Evolutionary conservation across 1,284 basidiomycete genomes (phyloP), one percentile per base, ranked within the genome.

Genomic region (Moniliophthora roreri): DNA sequence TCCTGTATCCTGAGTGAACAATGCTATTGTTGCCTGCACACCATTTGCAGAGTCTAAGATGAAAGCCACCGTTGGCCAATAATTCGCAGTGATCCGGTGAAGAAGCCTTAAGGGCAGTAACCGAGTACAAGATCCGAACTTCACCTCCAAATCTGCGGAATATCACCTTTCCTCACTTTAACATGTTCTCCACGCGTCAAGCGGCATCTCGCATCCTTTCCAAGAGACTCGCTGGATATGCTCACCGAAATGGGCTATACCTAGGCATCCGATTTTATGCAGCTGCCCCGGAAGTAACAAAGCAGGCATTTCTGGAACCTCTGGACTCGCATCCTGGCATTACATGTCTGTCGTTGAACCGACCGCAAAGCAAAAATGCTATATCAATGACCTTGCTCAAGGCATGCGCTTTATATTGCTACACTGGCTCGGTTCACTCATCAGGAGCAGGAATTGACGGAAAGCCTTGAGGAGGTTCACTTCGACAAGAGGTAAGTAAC

Each of bases 361-460:
- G 92, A 51, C 90, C 92, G 3, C 79, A 88, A 59, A 86, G 85
- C 58, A 94, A 88, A 79, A 98, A 98, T 73, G 93, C 95, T 16
- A 91, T 98, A 51, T 93, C 90, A 4, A 71, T 84, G 53, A 77
- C 77, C 24, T 78, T 97, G 61, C 75, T 96, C 38, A 75, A 82
- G 70, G 90, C 44, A 46, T 32, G 44, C 24, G 13, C 24, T 16
- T 11, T 26, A 87, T 51, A 58, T 62, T 60, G 38, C 28, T 18
- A 15, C 18, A 32, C 28, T 6, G 28, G 28, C 28, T 52, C 50
- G 48, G 49, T 7, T 15, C 32, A 50, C 41, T 38, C 16, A 34
- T 45, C 40, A 50, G 21, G 28, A 32, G 56, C 63, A 93, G 91
- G 84, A 93, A 77, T 70, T 93, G 55, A 77, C 78, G 58, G 80